A percentile compares a stretch with the other conserved stretches of the same genome.
phyloP scores from a whole-genome alignment of 2,329 filamentous ascomycete species.

The Fusarium robinianum region DNA sequence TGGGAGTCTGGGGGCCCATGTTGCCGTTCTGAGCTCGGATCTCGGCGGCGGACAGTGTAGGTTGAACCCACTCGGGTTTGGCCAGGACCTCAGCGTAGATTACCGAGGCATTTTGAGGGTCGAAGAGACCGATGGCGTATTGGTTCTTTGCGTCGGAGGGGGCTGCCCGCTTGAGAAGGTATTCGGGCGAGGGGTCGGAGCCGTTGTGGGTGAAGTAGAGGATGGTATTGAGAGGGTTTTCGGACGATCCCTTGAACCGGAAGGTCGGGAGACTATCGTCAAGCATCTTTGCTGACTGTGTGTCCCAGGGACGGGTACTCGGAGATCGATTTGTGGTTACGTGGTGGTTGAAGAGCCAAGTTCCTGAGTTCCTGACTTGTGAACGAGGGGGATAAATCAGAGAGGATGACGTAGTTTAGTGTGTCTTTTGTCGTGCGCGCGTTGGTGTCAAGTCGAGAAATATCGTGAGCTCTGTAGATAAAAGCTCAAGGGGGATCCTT shows the following conservation, averaged over 20 bases:
- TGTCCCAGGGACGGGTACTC: not conserved
- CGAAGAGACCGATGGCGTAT: slow-evolving; percentile 85
- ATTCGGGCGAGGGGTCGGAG: slow-evolving; percentile 77
- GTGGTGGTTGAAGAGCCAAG: not conserved
- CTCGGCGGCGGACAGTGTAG: slow-evolving; percentile 79
- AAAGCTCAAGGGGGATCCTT: too few relatives aligned
- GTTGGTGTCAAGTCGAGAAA: too few relatives aligned
- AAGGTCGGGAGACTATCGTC: slow-evolving; percentile 91
- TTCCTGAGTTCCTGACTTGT: too few relatives aligned
- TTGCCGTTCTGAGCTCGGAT: slow-evolving; percentile 68
- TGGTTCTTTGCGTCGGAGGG: slow-evolving; percentile 73
- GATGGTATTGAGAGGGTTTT: slow-evolving; percentile 59
- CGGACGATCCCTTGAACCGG: slow-evolving; percentile 56
- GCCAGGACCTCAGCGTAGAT: slow-evolving; percentile 87
- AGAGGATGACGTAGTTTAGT: not conserved
- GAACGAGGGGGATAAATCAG: too few relatives aligned
- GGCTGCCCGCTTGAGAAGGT: slow-evolving; percentile 77
- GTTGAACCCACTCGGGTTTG: slow-evolving; percentile 83
- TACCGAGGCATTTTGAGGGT: slow-evolving; percentile 78
- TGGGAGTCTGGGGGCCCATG: slow-evolving; percentile 65
- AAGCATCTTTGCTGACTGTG: slow-evolving; percentile 63
- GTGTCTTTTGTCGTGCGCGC: too few relatives aligned
- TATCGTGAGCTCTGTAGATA: too few relatives aligned
- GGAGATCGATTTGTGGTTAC: slow-evolving; percentile 5
- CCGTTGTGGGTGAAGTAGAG: slow-evolving; percentile 72